These are phyloP conservation scores for Penicillium fimorum DNA, from an alignment of 495 filamentous ascomycete genomes.

Conservation along the genomic window DNA sequence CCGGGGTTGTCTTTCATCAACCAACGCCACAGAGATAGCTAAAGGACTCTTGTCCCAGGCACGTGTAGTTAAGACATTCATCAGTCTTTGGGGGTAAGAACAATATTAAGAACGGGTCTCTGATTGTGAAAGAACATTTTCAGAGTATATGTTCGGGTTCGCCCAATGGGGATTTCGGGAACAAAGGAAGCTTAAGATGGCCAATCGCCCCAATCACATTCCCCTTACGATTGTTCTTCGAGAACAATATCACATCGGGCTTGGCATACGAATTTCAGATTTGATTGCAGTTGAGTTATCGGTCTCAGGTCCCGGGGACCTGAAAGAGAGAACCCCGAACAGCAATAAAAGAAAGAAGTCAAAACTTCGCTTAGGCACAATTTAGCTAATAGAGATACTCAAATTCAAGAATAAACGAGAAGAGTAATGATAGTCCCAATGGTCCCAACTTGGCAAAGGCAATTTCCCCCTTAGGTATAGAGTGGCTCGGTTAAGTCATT, in stretches of 20 bases:
- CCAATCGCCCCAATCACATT: conserved; percentile 1
- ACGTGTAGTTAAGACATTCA: not conserved
- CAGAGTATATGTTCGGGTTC: not conserved
- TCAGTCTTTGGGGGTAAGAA: not conserved
- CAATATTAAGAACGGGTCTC: conserved; percentile 5
- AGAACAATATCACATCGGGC: not conserved
- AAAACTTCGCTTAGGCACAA: conserved; percentile 2
- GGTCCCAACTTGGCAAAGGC: conserved; percentile 7
- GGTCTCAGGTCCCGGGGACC: not conserved
- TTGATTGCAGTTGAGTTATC: not conserved
- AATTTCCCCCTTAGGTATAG: conserved; percentile 60
- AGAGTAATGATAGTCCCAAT: not conserved
- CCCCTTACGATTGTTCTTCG: conserved; percentile 8
- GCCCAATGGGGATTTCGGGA: not conserved
- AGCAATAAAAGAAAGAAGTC: not conserved
- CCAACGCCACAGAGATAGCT: not conserved
- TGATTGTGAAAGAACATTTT: not conserved
- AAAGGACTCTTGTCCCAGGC: not conserved
- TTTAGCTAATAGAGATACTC: not conserved
- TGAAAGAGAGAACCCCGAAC: not conserved
- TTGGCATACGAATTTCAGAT: not conserved
- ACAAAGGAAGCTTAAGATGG: not conserved
- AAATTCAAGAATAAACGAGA: not conserved
- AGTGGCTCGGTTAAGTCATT: conserved; percentile 80
- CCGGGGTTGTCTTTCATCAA: conserved; percentile 1